Base-by-base conservation (phyloP, 306 rosid species). In the Gastrolobium villosum region DNA sequence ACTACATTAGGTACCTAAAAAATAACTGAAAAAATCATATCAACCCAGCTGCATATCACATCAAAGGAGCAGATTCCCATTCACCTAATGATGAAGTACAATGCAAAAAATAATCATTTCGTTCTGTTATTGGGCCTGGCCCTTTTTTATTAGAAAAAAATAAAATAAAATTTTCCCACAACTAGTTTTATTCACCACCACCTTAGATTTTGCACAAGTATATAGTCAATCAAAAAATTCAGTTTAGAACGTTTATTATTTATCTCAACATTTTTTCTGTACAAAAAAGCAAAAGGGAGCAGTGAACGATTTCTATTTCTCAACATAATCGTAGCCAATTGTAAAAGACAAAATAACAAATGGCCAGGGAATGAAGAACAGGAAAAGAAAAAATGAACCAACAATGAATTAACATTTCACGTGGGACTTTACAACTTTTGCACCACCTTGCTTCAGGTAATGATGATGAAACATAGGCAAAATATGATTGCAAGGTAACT, bases 401-500 rank as follows among this genome's bases (percentile, higher is more conserved):
- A 69, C 53, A 62, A 20, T 6, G 34, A 56, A 30, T 55, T 52
- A 31, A 54, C 76, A 71, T 81, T 65, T 80, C 43, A 55, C 57
- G 3, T 55, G 55, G 46, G 55, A 53, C 53, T 74, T 74, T 74
- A 83, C 84, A 83, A 59, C 39, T 44, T 37, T 10, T 62, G 43
- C 34, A 40, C 45, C 71, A 63, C 46, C 76, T 84, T 64, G 65
- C 63, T 75, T 69, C 74, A 64, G 45, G 26, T 55, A 39, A 55
- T 14, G 41, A 70, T 1, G 68, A 56, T 31, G 41, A 65, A 74
- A 48, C n/a, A 49, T 4, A 26, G 28, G 50, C 30, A 60, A 48
- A 75, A 37, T 63, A 44, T 30, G 32, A 69, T 76, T 67, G 55
- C 5, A 14, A 52, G 55, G 43, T 39, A 63, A 14, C 11, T 36